Base-by-base conservation (phyloP, 2,329 filamentous ascomycete genomes). In the Sodiomyces alkalinus region DNA sequence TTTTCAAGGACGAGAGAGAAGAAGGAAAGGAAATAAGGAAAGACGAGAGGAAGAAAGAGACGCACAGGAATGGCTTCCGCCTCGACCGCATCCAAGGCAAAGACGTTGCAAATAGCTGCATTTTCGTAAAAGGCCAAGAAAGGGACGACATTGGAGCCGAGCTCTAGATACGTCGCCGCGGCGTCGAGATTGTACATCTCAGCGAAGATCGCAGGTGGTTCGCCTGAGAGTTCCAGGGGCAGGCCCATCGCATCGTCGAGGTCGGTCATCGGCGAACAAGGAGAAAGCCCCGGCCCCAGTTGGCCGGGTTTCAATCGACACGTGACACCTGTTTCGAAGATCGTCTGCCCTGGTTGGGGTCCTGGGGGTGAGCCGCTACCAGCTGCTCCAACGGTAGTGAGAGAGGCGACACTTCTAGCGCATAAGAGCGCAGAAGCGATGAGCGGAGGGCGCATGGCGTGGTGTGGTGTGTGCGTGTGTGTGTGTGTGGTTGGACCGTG, bases 81-180 rank as follows among this genome's bases (percentile, higher is more conserved):
- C 39, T 59, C 55, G 44, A 80, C 79, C 5, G 75, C 80, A 44
- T 85, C 86, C 34, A 93, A 63, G 51, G 93, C 85, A 27, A 92
- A 66, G 47, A 87, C 75, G 30, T 83, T 54, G 48, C 92, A 92
- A 48, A 93, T 87, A 32, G 80, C 80, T 22, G 73, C 78, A 41
- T 83, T 71, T 9, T 70, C 73, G 47, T 93, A 81, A 2, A 29
- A 21, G 14, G 23, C 17, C 4, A 26, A 7, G 23, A 26, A 26
- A n/a, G 23, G 15, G 6, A 16, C 6, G 20, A 29, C 19, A 28
- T 12, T 10, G 6, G 27, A 21, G 9, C 10, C 14, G 13, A 5
- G n/a, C 27, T 4, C 20, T 11, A 7, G 13, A 17, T 10, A 17
- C 16, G 20, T 16, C 27, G 15, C 16, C 15, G 11, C 20, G n/a